Evolutionary conservation across 2,329 filamentous ascomycete genomes (phyloP).

Genomic region (Paraphaeosphaeria sporulosa): DNA sequence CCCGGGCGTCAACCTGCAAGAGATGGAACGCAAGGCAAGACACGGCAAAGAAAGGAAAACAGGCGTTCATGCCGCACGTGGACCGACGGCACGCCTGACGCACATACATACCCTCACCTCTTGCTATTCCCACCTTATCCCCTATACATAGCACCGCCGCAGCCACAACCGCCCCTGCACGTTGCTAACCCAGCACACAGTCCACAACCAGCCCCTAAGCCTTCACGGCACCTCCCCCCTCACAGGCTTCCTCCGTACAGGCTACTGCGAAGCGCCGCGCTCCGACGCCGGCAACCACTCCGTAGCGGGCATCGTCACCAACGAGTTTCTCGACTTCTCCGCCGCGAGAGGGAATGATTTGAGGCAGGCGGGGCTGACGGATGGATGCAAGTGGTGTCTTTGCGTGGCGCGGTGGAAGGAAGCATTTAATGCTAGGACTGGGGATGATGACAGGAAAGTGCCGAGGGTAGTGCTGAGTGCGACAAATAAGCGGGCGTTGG

Average conservation of each 20-base stretch:
- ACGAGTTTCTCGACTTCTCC: constrained; percentile 69
- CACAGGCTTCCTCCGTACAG: constrained; percentile 68
- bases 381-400: constrained; percentile 69
- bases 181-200: constrained; percentile 41
- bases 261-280: constrained; percentile 65
- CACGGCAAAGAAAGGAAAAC: neutral
- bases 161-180: neutral
- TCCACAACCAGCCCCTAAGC: constrained; percentile 65
- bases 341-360: constrained; percentile 67
- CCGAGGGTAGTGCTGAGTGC: constrained; percentile 60
- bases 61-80: neutral
- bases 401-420: constrained; percentile 68
- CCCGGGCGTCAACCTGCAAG: neutral
- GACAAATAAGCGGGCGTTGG: constrained; percentile 61
- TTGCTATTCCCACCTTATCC: neutral
- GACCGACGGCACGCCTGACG: neutral
- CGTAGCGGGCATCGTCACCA: constrained; percentile 63
- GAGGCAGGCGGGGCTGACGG: constrained; percentile 61
- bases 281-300: constrained; percentile 67
- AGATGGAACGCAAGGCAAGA: neutral
- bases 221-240: constrained; percentile 65
- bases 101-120: neutral
- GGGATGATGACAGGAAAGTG: constrained; percentile 56
- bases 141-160: neutral
- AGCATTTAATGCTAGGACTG: constrained; percentile 62